These are phyloP conservation scores for Aspergillus sojae DNA, from an alignment of 2,329 filamentous ascomycete species.

Conservation along the genomic window DNA sequence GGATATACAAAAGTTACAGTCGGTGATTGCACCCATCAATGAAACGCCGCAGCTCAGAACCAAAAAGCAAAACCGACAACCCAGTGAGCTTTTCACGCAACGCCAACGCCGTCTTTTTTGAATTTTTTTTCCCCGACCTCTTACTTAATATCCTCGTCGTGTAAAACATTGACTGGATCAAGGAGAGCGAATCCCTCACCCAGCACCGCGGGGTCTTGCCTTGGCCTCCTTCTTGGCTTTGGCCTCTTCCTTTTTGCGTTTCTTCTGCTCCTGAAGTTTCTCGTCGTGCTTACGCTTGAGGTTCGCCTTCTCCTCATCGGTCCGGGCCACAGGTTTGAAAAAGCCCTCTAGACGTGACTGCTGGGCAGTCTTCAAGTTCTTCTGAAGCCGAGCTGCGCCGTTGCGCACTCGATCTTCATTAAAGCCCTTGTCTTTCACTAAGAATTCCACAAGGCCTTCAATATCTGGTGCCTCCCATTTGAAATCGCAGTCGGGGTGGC, in stretches of 20 bases:
- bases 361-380: conserved; percentile 88
- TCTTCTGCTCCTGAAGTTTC: conserved; percentile 89
- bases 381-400: conserved; percentile 76
- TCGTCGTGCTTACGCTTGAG: conserved; percentile 94
- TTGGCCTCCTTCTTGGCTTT: conserved; percentile 95
- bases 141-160: background rate
- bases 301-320: conserved; percentile 78
- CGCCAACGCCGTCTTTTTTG: background rate
- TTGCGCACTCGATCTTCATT: conserved; percentile 88
- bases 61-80: background rate
- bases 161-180: background rate
- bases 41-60: background rate
- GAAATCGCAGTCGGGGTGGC: conserved; percentile 88
- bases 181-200: conserved; percentile 3
- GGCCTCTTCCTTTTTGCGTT: conserved; percentile 90
- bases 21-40: background rate
- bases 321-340: conserved; percentile 91
- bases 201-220: conserved; percentile 74
- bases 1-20: background rate
- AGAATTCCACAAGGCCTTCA: conserved; percentile 83
- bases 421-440: conserved; percentile 95
- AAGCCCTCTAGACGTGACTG: conserved; percentile 93
- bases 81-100: background rate
- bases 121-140: background rate
- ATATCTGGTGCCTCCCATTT: conserved; percentile 96